Conservation (phyloP, 2,329 filamentous ascomycete genomes). For the Botryotinia convoluta region DNA sequence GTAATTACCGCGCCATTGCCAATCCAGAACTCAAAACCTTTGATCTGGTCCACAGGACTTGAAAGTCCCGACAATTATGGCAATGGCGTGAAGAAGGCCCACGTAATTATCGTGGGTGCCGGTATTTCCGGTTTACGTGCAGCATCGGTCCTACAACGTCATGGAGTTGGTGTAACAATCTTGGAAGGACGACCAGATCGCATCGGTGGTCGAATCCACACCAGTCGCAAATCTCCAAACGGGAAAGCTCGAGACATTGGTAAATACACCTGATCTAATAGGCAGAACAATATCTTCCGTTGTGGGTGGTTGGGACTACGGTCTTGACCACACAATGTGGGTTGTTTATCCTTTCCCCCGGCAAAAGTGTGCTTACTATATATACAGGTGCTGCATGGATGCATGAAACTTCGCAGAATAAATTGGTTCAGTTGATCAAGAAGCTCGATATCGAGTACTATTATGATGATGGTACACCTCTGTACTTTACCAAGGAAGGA, state of each 20-base stretch:
- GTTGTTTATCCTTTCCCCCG: conserved; percentile 34
- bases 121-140: conserved; percentile 56
- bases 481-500: conserved; percentile 45
- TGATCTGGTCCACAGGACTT: conserved; percentile 24
- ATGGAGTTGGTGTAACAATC: conserved; percentile 53
- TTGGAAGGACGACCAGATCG: conserved; percentile 52
- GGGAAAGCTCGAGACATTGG: conserved; percentile 41
- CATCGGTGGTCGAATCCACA: conserved; percentile 50
- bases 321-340: conserved; percentile 36
- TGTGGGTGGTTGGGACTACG: conserved; percentile 34
- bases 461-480: conserved; percentile 44
- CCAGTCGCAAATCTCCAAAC: conserved; percentile 37
- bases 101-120: conserved; percentile 53
- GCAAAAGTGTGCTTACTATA: conserved; percentile 31
- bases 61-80: conserved; percentile 21
- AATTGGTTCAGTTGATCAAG: conserved; percentile 44
- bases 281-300: conserved; percentile 35
- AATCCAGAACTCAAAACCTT: conserved; percentile 15
- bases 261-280: conserved; percentile 39
- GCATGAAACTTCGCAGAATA: conserved; percentile 47
- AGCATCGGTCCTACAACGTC: conserved; percentile 52
- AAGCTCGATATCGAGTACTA: conserved; percentile 45
- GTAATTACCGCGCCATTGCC: conserved; percentile 21
- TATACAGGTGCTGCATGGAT: conserved; percentile 45
- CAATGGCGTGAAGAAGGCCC: conserved; percentile 35